A percentile compares a stretch with the other conserved stretches of the same genome.
phyloP scores from a whole-genome alignment of 768 basidiomycete genomes.

The Kwoniella shandongensis region DNA sequence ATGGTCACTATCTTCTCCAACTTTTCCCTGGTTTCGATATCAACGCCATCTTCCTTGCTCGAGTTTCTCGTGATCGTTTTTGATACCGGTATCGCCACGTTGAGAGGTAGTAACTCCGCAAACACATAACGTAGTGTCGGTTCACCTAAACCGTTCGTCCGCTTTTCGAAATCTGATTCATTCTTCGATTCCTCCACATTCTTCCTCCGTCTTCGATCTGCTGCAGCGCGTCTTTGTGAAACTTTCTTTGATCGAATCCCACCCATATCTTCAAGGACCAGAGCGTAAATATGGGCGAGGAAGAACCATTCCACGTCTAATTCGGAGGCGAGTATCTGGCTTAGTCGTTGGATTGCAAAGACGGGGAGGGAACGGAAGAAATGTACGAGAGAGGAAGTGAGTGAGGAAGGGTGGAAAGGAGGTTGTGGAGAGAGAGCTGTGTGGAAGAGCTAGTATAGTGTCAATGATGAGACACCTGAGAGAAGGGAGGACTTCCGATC shows the following conservation, averaged over 20 bases:
- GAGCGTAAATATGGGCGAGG: slow-evolving; percentile 17
- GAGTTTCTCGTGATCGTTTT: background rate
- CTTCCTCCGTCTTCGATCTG: background rate
- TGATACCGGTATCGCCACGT: background rate
- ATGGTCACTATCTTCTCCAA: no score
- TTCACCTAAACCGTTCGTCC: background rate
- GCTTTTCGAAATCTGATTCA: background rate
- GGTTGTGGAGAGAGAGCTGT: slow-evolving; percentile 1
- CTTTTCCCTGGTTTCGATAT: no score
- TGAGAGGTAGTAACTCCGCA: background rate
- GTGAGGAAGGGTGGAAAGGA: slow-evolving; percentile 25
- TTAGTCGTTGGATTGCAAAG: background rate
- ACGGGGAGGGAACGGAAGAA: slow-evolving; percentile 15
- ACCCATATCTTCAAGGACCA: slow-evolving; percentile 29
- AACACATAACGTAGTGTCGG: background rate
- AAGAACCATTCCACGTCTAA: slow-evolving; percentile 1
- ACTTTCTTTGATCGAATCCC: slow-evolving; percentile 14
- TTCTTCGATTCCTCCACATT: background rate
- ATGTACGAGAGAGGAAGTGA: slow-evolving; percentile 13
- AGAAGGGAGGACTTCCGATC: background rate
- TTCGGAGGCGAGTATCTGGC: background rate
- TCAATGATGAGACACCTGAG: background rate
- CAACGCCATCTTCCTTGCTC: no score
- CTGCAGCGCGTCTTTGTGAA: background rate
- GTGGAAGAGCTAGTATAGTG: slow-evolving; percentile 24